Percentiles rank a stretch among this genome's conserved stretches.
These are phyloP conservation scores for Podospora pseudoanserina DNA, from an alignment of 495 filamentous ascomycete genomes.

Conservation along the genomic window DNA sequence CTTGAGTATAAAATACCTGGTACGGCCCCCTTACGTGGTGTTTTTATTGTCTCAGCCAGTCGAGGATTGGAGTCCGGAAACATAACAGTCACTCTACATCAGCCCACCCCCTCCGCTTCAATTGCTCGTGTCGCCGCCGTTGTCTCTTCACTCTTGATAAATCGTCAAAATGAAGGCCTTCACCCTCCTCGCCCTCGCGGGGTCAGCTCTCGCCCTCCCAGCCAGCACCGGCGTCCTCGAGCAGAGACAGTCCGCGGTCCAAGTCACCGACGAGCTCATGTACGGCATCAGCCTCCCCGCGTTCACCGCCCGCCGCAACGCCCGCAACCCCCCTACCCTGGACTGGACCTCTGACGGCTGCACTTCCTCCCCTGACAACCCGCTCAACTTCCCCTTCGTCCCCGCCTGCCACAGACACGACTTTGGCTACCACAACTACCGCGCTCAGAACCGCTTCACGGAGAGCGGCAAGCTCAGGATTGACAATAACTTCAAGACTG, in stretches of 20 bases:
- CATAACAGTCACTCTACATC: background rate
- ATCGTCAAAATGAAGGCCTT: slow-evolving; percentile 2
- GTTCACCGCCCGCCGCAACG: slow-evolving; percentile 28
- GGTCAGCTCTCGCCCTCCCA: background rate
- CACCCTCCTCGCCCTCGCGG: background rate
- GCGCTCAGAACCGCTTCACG: slow-evolving; percentile 39
- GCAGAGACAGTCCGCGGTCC: background rate
- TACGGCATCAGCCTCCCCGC: slow-evolving; percentile 22
- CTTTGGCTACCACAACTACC: slow-evolving; percentile 48
- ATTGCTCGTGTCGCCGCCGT: background rate
- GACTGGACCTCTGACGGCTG: slow-evolving; percentile 43
- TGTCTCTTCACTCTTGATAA: background rate
- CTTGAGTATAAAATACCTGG: background rate
- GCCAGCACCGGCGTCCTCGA: background rate
- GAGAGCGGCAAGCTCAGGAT: slow-evolving; percentile 28
- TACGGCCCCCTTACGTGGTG: background rate
- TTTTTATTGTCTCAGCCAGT: background rate
- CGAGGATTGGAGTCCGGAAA: background rate
- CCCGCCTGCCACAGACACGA: slow-evolving; percentile 45
- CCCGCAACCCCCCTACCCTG: slow-evolving; percentile 28
- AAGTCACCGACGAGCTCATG: background rate
- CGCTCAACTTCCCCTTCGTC: slow-evolving; percentile 42
- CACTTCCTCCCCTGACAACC: slow-evolving; percentile 39
- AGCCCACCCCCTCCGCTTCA: background rate
- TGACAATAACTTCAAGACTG: slow-evolving; percentile 42